phyloP scores from a whole-genome alignment of 2,329 filamentous ascomycete species.

The Pyricularia pennisetigena region DNA sequence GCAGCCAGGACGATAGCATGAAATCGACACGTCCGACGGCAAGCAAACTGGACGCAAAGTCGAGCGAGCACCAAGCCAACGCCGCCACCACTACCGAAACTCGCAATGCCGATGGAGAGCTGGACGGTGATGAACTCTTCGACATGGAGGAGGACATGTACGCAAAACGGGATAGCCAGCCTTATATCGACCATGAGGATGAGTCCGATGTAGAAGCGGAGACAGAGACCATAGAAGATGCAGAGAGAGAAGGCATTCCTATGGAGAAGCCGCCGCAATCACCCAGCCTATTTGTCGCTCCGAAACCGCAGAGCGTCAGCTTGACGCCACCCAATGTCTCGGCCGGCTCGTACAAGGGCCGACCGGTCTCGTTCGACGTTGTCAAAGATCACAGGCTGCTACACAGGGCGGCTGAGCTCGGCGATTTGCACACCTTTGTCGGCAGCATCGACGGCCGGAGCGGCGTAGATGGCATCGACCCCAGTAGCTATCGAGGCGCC shows the following conservation, averaged over 20 bases:
- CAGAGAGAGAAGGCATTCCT: not conserved
- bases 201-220: constrained; percentile 6
- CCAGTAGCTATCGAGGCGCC: constrained; percentile 8
- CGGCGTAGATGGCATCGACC: constrained; percentile 16
- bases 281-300: not conserved
- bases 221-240: not conserved
- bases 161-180: not conserved
- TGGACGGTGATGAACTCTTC: constrained; percentile 11
- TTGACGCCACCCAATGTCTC: constrained; percentile 8
- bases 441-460: constrained; percentile 26
- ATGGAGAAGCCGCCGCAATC: not conserved
- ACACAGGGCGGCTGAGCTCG: constrained; percentile 25
- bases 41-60: not conserved
- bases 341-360: constrained; percentile 29
- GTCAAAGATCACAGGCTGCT: constrained; percentile 26
- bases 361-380: constrained; percentile 23
- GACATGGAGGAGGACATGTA: constrained; percentile 16
- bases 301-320: constrained; percentile 1
- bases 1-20: not conserved
- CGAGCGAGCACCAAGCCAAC: not conserved
- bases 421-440: constrained; percentile 27
- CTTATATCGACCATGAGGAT: constrained; percentile 7
- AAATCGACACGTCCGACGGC: not conserved
- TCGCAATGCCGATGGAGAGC: constrained; percentile 14
- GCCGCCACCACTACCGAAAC: constrained; percentile 6